phyloP scores from a whole-genome alignment of 768 basidiomycete species.

The Lyophyllum shimeji region DNA sequence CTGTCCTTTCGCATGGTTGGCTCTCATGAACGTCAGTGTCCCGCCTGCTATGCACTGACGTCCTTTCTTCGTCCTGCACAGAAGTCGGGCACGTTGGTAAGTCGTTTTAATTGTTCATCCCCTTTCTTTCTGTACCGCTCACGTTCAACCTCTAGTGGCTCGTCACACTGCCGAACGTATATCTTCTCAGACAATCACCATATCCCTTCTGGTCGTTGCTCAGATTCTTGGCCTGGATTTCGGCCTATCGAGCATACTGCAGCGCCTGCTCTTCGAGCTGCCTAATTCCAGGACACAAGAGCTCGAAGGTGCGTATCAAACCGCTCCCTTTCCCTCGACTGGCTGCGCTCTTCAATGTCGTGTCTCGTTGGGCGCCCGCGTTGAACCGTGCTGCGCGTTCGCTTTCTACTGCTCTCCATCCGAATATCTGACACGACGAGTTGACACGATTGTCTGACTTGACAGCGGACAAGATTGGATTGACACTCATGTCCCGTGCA shows the following conservation, averaged over 20 bases:
- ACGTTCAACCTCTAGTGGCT: constrained; percentile 28
- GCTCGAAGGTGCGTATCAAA: constrained; percentile 57
- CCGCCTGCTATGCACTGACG: not conserved
- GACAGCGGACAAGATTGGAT: constrained; percentile 83
- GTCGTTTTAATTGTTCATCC: constrained; percentile 10
- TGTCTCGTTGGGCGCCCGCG: no score
- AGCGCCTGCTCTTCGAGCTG: constrained; percentile 59
- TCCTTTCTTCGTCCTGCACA: constrained; percentile 23
- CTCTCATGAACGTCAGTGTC: not conserved
- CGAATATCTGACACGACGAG: not conserved
- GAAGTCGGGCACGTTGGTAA: constrained; percentile 81
- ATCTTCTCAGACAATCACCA: constrained; percentile 41
- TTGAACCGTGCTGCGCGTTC: not conserved
- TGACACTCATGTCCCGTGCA: constrained; percentile 76
- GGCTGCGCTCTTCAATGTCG: no score
- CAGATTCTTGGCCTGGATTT: constrained; percentile 51
- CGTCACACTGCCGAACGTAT: constrained; percentile 54
- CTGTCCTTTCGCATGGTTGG: constrained; percentile 82
- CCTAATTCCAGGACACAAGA: constrained; percentile 86
- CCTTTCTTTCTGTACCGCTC: not conserved
- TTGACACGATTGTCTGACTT: not conserved
- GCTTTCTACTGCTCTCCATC: not conserved
- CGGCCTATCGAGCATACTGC: constrained; percentile 46
- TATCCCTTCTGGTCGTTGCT: constrained; percentile 41
- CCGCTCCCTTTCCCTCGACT: not conserved